These are phyloP conservation scores for Suhomyces guaymorum DNA, from an alignment of 1,139 yeast genomes.

Conservation along the genomic window DNA sequence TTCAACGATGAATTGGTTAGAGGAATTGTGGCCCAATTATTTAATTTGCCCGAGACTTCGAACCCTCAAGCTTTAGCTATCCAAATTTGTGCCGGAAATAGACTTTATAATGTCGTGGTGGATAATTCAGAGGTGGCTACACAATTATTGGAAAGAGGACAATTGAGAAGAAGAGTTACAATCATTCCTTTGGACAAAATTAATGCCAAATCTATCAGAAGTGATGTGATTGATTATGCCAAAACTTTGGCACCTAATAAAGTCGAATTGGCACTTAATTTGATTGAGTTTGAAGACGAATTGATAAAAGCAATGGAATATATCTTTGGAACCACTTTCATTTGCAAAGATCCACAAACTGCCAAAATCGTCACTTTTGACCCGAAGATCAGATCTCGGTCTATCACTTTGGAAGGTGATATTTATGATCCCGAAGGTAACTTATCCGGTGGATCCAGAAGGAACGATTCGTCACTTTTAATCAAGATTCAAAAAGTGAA, in stretches of 20 bases:
- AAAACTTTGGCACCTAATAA: constrained; percentile 73
- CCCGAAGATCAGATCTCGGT: constrained; percentile 73
- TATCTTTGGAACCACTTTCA: constrained; percentile 83
- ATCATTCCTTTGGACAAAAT: constrained; percentile 91
- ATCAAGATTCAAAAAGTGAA: constrained; percentile 70
- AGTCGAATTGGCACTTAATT: constrained; percentile 82
- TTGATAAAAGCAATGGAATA: constrained; percentile 84
- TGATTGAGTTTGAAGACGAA: constrained; percentile 72
- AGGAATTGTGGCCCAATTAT: constrained; percentile 89
- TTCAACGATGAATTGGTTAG: constrained; percentile 67
- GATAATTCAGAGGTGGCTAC: constrained; percentile 86
- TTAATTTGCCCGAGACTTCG: constrained; percentile 60
- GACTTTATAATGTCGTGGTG: constrained; percentile 87
- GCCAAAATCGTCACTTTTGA: constrained; percentile 88
- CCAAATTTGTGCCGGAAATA: constrained; percentile 93
- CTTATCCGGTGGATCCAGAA: constrained; percentile 91
- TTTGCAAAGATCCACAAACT: constrained; percentile 83
- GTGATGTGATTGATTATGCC: constrained; percentile 54
- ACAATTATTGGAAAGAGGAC: constrained; percentile 75
- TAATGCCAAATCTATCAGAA: constrained; percentile 52
- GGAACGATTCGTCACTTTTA: constrained; percentile 57
- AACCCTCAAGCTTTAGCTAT: constrained; percentile 74
- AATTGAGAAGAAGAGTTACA: constrained; percentile 79
- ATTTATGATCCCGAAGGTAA: constrained; percentile 96
- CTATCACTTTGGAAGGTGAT: constrained; percentile 95